Base-by-base conservation (phyloP, 176 grass and related monocot genomes). In the Puya raimondii region DNA sequence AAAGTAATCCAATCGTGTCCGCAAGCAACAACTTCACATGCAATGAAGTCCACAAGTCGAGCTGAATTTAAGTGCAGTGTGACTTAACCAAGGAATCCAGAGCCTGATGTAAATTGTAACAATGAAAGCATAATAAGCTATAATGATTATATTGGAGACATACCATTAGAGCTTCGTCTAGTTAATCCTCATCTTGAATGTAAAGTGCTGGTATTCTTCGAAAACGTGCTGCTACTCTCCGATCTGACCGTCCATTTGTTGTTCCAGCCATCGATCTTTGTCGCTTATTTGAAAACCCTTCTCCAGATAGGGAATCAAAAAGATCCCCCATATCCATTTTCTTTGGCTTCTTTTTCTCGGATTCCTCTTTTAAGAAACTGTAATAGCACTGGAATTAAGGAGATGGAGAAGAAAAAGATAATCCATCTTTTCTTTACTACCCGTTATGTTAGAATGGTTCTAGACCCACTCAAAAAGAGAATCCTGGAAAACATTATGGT, bases 291-390 rank as follows among this genome's bases (percentile, higher is more conserved):
- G 63, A 74, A 53, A 67, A 85, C 50, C 72, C 68, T 67, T 87
- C 81, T 3, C 74, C 53, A 2, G 71, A 58, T 72, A 90, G 57
- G 22, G 84, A 81, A 50, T 87, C 81, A 47, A 92, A 92, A 49
- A 97, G 84, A 9, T 80, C 81, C 51, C 93, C 93, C 93, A 97
- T 88, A 51, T 92, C 79, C 48, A 78, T 73, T 33, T 85, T 76
- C 54, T 74, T 80, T 42, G 70, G 84, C 64, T 88, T 87, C 84
- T 88, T 92, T 66, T 63, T 90, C 54, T 92, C 82, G 2, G 86
- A 79, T 65, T 87, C 86, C 71, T 90, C 83, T 82, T 95, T 84
- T 49, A 72, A 73, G 74, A 90, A 90, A 47, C 94, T 97, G 78
- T 33, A 17, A 18, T 20, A 59, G 20, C 56, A 54, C 56, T 20